These are phyloP conservation scores for Suillus americanus DNA, from an alignment of 768 basidiomycete genomes.

Conservation along the genomic window DNA sequence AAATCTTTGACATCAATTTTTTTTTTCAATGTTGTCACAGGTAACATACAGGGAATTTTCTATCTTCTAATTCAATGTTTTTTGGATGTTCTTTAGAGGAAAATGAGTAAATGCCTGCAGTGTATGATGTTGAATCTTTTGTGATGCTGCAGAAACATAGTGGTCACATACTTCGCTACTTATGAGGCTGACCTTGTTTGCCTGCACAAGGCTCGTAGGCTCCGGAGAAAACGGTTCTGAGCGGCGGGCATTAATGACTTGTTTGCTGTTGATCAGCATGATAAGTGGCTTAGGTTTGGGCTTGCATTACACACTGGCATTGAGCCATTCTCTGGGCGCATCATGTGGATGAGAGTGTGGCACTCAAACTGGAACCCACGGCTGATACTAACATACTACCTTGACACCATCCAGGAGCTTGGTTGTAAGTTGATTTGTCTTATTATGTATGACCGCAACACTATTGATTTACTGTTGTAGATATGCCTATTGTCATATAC, in stretches of 20 bases:
- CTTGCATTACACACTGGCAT: slow-evolving; percentile 29
- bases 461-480: too few species aligned
- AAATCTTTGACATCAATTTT: too few species aligned
- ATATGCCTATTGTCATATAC: too few species aligned
- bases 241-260: slow-evolving; percentile 44
- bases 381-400: slow-evolving; percentile 19
- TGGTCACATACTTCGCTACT: background rate
- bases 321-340: slow-evolving; percentile 18
- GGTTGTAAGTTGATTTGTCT: slow-evolving; percentile 15
- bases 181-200: slow-evolving; percentile 24
- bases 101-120: too few species aligned
- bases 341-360: slow-evolving; percentile 27
- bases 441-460: too few species aligned
- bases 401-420: slow-evolving; percentile 14
- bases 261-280: slow-evolving; percentile 42
- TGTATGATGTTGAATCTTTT: background rate
- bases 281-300: slow-evolving; percentile 44
- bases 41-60: too few species aligned
- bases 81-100: too few species aligned
- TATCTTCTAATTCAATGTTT: too few species aligned
- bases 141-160: background rate
- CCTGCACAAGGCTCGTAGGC: slow-evolving; percentile 13
- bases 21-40: too few species aligned
- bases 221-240: slow-evolving; percentile 33
- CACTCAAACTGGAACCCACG: slow-evolving; percentile 25